Percentiles rank a stretch among this genome's conserved stretches.
Conservation (phyloP, 331 rosid genomes). For the Erythrophleum ivorense region DNA sequence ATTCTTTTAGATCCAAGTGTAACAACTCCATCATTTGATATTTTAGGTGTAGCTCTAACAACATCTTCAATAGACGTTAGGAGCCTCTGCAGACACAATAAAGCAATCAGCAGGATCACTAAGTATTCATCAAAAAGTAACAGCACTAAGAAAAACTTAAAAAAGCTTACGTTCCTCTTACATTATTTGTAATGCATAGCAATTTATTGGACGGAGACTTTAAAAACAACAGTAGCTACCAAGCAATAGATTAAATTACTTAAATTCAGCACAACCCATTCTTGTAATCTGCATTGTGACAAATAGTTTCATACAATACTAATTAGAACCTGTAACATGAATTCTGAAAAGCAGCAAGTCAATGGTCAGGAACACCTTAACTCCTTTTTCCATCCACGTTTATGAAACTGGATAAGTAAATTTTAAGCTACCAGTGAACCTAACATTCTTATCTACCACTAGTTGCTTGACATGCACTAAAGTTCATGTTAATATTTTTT, state of each 20-base stretch:
- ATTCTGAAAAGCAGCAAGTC: background rate
- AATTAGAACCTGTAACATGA: background rate
- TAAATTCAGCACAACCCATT: background rate
- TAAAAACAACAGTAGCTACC: background rate
- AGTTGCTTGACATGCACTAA: background rate
- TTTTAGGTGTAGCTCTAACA: constrained; percentile 51
- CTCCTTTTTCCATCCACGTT: background rate
- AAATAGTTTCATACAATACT: background rate
- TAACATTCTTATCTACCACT: background rate
- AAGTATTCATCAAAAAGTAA: background rate
- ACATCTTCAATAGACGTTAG: constrained; percentile 48
- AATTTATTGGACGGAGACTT: background rate
- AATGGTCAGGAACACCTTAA: background rate
- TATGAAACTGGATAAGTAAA: background rate
- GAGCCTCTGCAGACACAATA: constrained; percentile 54
- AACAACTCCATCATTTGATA: constrained; percentile 64
- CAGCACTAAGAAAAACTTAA: background rate
- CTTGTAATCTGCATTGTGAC: background rate
- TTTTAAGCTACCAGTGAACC: background rate
- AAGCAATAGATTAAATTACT: background rate
- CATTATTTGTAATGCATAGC: background rate
- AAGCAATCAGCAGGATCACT: background rate
- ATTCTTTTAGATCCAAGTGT: constrained; percentile 58
- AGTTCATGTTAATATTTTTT: background rate
- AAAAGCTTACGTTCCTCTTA: background rate